Conservation (phyloP, 495 filamentous ascomycete species). For the Schizothecium vesticola region DNA sequence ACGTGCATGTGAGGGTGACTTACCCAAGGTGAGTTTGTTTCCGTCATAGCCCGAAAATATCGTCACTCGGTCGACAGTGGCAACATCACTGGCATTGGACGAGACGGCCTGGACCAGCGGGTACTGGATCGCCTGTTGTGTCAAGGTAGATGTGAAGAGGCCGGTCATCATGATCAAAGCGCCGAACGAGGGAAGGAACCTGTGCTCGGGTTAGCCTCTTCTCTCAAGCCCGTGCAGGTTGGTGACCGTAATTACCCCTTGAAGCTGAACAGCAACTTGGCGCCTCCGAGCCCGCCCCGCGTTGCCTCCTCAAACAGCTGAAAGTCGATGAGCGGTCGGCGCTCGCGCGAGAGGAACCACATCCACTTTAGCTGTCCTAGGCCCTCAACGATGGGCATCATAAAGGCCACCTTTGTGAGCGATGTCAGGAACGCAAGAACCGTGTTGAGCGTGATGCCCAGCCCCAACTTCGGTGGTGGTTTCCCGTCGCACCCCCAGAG, state of each 20-base stretch:
- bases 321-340: slow-evolving; percentile 36
- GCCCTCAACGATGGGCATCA: slow-evolving; percentile 34
- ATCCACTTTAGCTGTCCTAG: slow-evolving; percentile 44
- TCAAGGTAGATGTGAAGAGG: slow-evolving; percentile 37
- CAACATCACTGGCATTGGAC: slow-evolving; percentile 30
- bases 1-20: background rate
- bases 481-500: slow-evolving; percentile 34
- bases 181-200: slow-evolving; percentile 36
- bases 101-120: slow-evolving; percentile 26
- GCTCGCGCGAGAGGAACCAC: slow-evolving; percentile 32
- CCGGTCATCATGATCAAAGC: slow-evolving; percentile 35
- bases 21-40: slow-evolving; percentile 5
- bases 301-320: slow-evolving; percentile 39
- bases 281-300: slow-evolving; percentile 33
- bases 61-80: slow-evolving; percentile 15
- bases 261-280: slow-evolving; percentile 28
- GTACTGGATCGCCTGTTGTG: slow-evolving; percentile 38
- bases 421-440: slow-evolving; percentile 41
- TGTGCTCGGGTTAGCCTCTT: background rate
- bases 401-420: slow-evolving; percentile 35
- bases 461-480: slow-evolving; percentile 35
- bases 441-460: slow-evolving; percentile 43
- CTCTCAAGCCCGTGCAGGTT: background rate
- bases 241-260: slow-evolving; percentile 16
- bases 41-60: slow-evolving; percentile 15